Evolutionary conservation across 257 asterid genomes (phyloP).

Genomic region (Solanum boliviense): DNA sequence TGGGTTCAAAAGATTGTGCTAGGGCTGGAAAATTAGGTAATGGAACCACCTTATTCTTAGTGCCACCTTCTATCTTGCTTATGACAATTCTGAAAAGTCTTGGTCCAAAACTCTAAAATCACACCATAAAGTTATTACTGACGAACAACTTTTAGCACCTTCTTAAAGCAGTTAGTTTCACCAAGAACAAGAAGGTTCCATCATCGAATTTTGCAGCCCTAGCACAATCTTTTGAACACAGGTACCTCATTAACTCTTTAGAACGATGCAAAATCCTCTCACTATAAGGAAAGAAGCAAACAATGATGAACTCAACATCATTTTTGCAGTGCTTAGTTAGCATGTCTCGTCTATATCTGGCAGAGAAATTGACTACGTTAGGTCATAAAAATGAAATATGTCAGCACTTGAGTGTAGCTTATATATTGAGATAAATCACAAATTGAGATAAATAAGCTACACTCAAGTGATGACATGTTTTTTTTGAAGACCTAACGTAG

Average conservation of each 20-base stretch:
- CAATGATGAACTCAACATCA: conserved; percentile 28
- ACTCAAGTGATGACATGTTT: too few species aligned
- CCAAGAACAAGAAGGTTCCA: conserved; percentile 78
- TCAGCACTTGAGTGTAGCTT: neutral
- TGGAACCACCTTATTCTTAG: conserved; percentile 2
- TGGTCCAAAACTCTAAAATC: conserved; percentile 27
- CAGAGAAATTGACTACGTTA: conserved; percentile 65
- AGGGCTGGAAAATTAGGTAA: conserved; percentile 64
- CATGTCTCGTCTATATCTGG: conserved; percentile 81
- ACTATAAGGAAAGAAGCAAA: too few species aligned
- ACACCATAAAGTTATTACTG: conserved; percentile 7
- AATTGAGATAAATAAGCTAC: too few species aligned
- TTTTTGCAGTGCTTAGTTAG: conserved; percentile 43
- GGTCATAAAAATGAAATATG: conserved; percentile 29
- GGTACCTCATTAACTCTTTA: neutral
- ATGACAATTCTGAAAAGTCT: conserved; percentile 44
- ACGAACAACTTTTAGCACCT: conserved; percentile 55
- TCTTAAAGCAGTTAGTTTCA: conserved; percentile 62
- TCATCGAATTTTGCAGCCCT: conserved; percentile 81
- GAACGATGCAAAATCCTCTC: neutral
- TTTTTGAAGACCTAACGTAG: too few species aligned
- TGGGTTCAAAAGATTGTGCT: conserved; percentile 57
- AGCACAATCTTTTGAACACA: conserved; percentile 54
- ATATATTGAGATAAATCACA: neutral
- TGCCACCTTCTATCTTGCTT: conserved; percentile 83